Percentiles rank a stretch among this genome's conserved stretches.
Conservation (phyloP, 768 basidiomycete genomes). For the Lenzites betulinus region DNA sequence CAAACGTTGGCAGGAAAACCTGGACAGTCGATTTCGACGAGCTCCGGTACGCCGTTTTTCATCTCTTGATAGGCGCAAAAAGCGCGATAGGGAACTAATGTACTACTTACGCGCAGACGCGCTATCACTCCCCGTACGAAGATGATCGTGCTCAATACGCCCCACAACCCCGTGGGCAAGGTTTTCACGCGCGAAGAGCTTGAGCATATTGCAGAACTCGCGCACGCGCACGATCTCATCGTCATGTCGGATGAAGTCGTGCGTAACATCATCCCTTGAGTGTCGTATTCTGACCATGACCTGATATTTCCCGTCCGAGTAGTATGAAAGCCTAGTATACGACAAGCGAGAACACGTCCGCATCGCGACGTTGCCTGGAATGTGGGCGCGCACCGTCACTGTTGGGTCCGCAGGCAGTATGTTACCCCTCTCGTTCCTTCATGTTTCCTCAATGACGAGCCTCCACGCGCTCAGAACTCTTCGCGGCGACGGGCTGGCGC, state of each 20-base stretch:
- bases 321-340: slow-evolving; percentile 94
- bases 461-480: slow-evolving; percentile 87
- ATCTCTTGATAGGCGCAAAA: too few relatives aligned
- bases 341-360: slow-evolving; percentile 86
- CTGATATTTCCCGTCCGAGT: background rate
- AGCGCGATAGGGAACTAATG: too few relatives aligned
- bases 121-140: slow-evolving; percentile 90
- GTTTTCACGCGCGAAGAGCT: slow-evolving; percentile 87
- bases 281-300: background rate
- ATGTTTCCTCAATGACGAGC: background rate
- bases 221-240: slow-evolving; percentile 87
- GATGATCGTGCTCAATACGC: slow-evolving; percentile 93
- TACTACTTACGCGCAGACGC: slow-evolving; percentile 43
- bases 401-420: slow-evolving; percentile 91
- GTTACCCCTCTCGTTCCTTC: slow-evolving; percentile 15
- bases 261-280: slow-evolving; percentile 33
- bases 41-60: slow-evolving; percentile 67
- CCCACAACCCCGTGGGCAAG: slow-evolving; percentile 98
- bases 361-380: slow-evolving; percentile 91
- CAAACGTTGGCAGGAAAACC: slow-evolving; percentile 59
- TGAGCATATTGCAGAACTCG: slow-evolving; percentile 79
- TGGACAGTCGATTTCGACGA: slow-evolving; percentile 93
- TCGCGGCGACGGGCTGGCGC: slow-evolving; percentile 96
- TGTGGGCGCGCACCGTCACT: slow-evolving; percentile 98
- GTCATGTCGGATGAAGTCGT: slow-evolving; percentile 98